Conservation (phyloP, 2,329 filamentous ascomycete species). For the Nannizzia gypsea region DNA sequence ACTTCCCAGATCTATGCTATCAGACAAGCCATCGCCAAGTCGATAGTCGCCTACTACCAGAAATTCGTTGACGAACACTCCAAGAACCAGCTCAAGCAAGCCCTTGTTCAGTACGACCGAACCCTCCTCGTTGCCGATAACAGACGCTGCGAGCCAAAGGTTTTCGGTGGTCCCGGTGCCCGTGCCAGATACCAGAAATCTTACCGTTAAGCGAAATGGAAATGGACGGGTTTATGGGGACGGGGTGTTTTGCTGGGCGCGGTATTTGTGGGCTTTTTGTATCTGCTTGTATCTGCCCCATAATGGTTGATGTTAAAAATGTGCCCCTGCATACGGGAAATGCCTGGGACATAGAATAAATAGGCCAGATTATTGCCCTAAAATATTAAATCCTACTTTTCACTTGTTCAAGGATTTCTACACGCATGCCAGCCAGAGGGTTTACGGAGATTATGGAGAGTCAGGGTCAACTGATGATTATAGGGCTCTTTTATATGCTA, state of each 20-base stretch:
- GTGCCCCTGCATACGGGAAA: constrained; percentile 4
- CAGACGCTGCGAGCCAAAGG: constrained; percentile 98
- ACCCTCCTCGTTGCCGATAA: constrained; percentile 98
- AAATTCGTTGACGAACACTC: constrained; percentile 99
- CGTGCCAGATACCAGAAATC: constrained; percentile 98
- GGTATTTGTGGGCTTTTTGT: constrained; percentile 2
- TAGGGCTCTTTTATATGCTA: not conserved
- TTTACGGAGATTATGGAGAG: not conserved
- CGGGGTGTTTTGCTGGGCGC: constrained; percentile 5
- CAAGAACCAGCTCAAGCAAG: constrained; percentile 99
- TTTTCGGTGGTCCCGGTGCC: constrained; percentile 72
- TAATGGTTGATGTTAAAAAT: constrained; percentile 6
- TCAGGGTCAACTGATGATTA: not conserved
- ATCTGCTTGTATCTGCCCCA: constrained; percentile 5
- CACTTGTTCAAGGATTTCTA: not conserved
- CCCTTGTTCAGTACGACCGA: constrained; percentile 88
- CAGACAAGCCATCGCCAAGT: constrained; percentile 97
- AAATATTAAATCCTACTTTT: constrained; percentile 5
- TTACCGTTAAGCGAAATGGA: constrained; percentile 63
- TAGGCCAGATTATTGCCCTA: constrained; percentile 5
- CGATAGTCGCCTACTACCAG: constrained; percentile 97
- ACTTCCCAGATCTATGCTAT: constrained; percentile 96
- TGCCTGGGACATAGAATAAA: constrained; percentile 5
- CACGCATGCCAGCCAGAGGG: too few species aligned
- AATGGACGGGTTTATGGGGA: constrained; percentile 6